Evolutionary conservation across 306 rosid species (phyloP), one percentile per base, ranked within the genome.

Genomic region (Cajanus cajan): DNA sequence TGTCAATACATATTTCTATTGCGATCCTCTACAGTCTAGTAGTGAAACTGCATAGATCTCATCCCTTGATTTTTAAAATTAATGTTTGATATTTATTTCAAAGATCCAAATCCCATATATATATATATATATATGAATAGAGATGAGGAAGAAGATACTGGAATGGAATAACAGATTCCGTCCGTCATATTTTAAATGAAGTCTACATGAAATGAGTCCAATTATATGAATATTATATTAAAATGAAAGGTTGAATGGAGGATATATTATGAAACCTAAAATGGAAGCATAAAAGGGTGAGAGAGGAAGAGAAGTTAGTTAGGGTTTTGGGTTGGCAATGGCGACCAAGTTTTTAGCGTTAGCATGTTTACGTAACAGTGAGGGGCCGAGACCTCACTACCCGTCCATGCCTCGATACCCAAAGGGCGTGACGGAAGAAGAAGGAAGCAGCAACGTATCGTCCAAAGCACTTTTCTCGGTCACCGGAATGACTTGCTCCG

Each of bases 361-460:
- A 39, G 58, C 76, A 13, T 88, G 92, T 78, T 6, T 88, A 4
- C 76, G 87, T 0, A 59, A 58, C 19, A 59, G 25, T 13, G 82
- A 72, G 12, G 66, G 63, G 3, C 33, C 57, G 0, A 69, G 89
- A 18, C 87, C 92, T 1, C 94, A 83, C 84, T 90, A 90, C 41
- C 92, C 94, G 0, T 90, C 92, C 3, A 88, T 90, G 94, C 94
- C 92, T 1, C 78, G 74, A 19, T 90, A 85, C 24, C 94, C 94
- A 0, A 88, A 76, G 58, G 94, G 90, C 4, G 50, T 68, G 62
- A 22, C 71, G 21, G 70, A 31, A 22, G 67, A 48, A 47, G 76
- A 36, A 40, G 71, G 48, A 9, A 65, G 14, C 48, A 39, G n/a
- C 31, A 5, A 2, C 11, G 9, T 9, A 11, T 25, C 24, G 7